Evolutionary conservation across 2,329 filamentous ascomycete genomes (phyloP).

Genomic region (Orbilia oligospora): DNA sequence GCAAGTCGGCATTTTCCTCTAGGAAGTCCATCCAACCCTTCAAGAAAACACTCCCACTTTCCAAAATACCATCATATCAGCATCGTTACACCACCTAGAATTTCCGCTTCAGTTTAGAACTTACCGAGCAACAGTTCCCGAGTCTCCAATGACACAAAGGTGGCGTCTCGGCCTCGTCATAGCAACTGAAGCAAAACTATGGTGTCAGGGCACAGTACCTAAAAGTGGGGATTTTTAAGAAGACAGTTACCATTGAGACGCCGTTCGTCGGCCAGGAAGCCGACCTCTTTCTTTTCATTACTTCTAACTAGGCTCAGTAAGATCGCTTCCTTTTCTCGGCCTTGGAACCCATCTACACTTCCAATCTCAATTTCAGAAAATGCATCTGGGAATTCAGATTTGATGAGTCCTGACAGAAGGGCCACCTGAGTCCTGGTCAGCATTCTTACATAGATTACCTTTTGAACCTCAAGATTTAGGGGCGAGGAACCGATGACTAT

Average conservation of each 20-base stretch:
- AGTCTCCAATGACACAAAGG: slow-evolving; percentile 91
- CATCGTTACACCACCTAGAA: not conserved
- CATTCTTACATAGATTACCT: not conserved
- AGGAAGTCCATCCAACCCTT: slow-evolving; percentile 92
- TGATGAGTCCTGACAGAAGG: slow-evolving; percentile 80
- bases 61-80: slow-evolving; percentile 38
- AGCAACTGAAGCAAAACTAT: slow-evolving; percentile 75
- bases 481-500: slow-evolving; percentile 66
- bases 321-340: slow-evolving; percentile 95
- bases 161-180: slow-evolving; percentile 96
- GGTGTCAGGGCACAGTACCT: not conserved
- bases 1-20: slow-evolving; percentile 88
- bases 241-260: slow-evolving; percentile 81
- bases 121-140: slow-evolving; percentile 90
- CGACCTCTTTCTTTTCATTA: slow-evolving; percentile 87
- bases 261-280: slow-evolving; percentile 92
- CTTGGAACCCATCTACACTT: slow-evolving; percentile 97
- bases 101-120: slow-evolving; percentile 67
- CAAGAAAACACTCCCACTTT: slow-evolving; percentile 82
- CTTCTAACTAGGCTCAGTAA: slow-evolving; percentile 94
- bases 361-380: slow-evolving; percentile 93
- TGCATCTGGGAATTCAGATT: slow-evolving; percentile 81
- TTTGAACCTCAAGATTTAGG: not conserved
- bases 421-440: slow-evolving; percentile 74
- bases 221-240: not conserved